Base-by-base conservation (phyloP, 169 alveolate species). In the Plasmodium sp. region DNA sequence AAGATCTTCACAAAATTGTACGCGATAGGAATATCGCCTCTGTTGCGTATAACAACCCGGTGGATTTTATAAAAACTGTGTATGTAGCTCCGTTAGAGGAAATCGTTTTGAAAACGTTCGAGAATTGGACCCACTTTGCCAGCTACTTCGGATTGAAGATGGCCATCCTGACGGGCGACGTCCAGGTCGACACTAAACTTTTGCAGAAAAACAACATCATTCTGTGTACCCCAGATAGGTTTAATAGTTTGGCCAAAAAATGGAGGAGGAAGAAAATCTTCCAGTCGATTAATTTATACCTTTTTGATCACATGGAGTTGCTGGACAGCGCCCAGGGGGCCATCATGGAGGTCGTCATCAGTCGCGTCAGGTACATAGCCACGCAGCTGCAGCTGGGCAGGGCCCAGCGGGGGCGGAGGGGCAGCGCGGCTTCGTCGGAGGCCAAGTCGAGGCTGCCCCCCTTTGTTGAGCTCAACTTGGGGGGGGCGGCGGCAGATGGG, bases 281-380 rank as follows among this genome's bases (percentile, higher is more conserved):
- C 1, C 97, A 97, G 62, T 92, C 95, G 93, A 97, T 98, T 4
- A 97, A 97, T 86, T 96, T 99, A 81, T 97, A 98, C 77, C 96
- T 99, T 48, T 98, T 98, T 73, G 99, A 99, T 95, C 99, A 99
- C 86, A 97, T 99, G 80, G 99, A 99, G 83, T 84, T 95, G n/a
- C 45, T 95, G 92, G 97, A 99, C 96, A 81, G 97, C 97, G 92
- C 92, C 3, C 84, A 96, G 56, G 99, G 99, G 10, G 97, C 99
- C 5, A 96, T 96, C 33, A 96, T 98, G 83, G 99, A 99, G 84
- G 99, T 98, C 22, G 95, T 99, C 9, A 99, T 98, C 31, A 97
- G 99, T 71, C 97, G 99, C 83, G 98, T 98, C 98, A 97, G 99
- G 95, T 98, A 97, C 93, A 97, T 98, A 92, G 96, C 99, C 6